A percentile compares a stretch with the other conserved stretches of the same genome.
phyloP scores from a whole-genome alignment of 2,329 filamentous ascomycete genomes.

The Bipolaris bicolor region DNA sequence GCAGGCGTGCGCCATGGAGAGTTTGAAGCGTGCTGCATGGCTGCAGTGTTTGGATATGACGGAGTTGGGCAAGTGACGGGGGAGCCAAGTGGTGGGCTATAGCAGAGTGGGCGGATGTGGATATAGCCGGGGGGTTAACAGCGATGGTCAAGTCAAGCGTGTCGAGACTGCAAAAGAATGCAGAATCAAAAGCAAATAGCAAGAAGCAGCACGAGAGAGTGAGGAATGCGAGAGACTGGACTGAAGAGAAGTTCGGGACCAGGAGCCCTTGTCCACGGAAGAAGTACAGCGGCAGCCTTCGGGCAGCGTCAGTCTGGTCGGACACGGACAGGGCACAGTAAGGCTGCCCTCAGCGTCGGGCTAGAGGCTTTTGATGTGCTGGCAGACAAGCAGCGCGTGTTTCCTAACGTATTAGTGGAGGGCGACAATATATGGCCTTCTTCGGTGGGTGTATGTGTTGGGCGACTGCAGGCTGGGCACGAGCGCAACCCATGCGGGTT shows the following conservation, averaged over 20 bases:
- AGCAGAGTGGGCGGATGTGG: slow-evolving; percentile 21
- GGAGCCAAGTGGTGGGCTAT: slow-evolving; percentile 30
- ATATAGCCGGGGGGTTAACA: slow-evolving; percentile 18
- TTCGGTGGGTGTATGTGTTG: slow-evolving; percentile 41
- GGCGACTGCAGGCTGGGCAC: slow-evolving; percentile 49
- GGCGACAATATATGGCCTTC: slow-evolving; percentile 45
- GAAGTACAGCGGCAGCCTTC: slow-evolving; percentile 40
- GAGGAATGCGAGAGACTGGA: slow-evolving; percentile 34
- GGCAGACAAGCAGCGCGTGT: slow-evolving; percentile 47
- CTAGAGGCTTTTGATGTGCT: slow-evolving; percentile 49
- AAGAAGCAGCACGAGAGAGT: slow-evolving; percentile 34
- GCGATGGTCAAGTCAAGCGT: slow-evolving; percentile 14
- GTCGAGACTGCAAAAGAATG: slow-evolving; percentile 27
- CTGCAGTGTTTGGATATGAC: slow-evolving; percentile 21
- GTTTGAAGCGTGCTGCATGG: slow-evolving; percentile 46
- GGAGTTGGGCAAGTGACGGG: slow-evolving; percentile 31
- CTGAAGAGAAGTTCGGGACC: slow-evolving; percentile 35
- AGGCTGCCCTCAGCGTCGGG: slow-evolving; percentile 37
- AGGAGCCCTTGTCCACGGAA: slow-evolving; percentile 40
- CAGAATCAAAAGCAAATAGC: slow-evolving; percentile 37
- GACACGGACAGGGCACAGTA: slow-evolving; percentile 33
- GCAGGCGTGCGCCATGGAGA: slow-evolving; percentile 45
- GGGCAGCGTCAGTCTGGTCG: slow-evolving; percentile 26
- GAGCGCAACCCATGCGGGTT: slow-evolving; percentile 44
- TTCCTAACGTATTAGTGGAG: slow-evolving; percentile 47